A percentile compares a stretch with the other conserved stretches of the same genome.
phyloP scores from a whole-genome alignment of 495 filamentous ascomycete genomes.

The Neurospora sp. region DNA sequence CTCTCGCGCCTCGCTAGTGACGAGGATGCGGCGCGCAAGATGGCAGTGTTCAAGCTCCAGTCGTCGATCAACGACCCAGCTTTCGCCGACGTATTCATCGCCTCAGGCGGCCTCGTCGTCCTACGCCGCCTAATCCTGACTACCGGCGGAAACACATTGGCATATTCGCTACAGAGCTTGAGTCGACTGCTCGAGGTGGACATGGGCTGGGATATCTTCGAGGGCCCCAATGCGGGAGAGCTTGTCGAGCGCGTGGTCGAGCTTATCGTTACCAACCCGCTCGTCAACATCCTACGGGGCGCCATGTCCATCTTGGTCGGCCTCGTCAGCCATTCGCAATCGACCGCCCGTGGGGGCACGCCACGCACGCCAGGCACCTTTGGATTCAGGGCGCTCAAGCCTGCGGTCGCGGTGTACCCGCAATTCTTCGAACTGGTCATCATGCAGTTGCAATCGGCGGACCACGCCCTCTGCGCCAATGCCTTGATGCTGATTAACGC shows the following conservation, averaged over 20 bases:
- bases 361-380: conserved; percentile 44
- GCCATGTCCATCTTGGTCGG: conserved; percentile 94
- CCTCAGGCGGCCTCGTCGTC: conserved; percentile 71
- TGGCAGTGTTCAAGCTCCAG: conserved; percentile 98
- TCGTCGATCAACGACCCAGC: conserved; percentile 87
- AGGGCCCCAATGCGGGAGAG: conserved; percentile 37
- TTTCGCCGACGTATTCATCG: conserved; percentile 93
- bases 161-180: conserved; percentile 85
- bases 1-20: conserved; percentile 46
- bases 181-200: conserved; percentile 83
- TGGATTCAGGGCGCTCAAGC: conserved; percentile 84
- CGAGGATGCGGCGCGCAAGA: conserved; percentile 88
- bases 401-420: conserved; percentile 80
- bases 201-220: conserved; percentile 87
- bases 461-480: conserved; percentile 94
- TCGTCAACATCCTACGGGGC: conserved; percentile 93
- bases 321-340: conserved; percentile 76
- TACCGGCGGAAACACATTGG: conserved; percentile 84
- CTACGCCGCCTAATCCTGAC: conserved; percentile 73
- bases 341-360: conserved; percentile 24
- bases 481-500: conserved; percentile 91
- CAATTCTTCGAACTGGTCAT: conserved; percentile 94
- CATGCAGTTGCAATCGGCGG: conserved; percentile 76
- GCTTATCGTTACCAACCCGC: conserved; percentile 85
- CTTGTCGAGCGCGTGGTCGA: conserved; percentile 71